Percentiles rank a stretch among this genome's conserved stretches.
These are phyloP conservation scores for Boletus reticuloceps DNA, from an alignment of 768 basidiomycete species.

Conservation along the genomic window DNA sequence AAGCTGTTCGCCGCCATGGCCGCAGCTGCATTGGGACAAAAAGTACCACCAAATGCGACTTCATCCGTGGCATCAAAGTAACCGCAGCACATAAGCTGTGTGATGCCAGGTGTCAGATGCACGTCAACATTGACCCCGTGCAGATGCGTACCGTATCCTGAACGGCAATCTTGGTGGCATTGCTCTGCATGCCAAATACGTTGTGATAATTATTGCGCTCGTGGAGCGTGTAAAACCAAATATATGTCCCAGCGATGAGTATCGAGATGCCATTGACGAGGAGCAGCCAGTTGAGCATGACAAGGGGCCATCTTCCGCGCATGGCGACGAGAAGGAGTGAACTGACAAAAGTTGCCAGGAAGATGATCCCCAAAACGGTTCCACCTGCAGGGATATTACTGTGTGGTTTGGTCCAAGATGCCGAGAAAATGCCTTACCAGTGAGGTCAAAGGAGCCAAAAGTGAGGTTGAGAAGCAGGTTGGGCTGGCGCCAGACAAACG, in stretches of 20 bases:
- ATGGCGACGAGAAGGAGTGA: conserved; percentile 73
- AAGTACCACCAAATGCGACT: conserved; percentile 57
- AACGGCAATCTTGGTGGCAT: conserved; percentile 49
- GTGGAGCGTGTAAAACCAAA: conserved; percentile 81
- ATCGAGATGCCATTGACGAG: conserved; percentile 60
- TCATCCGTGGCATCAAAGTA: conserved; percentile 69
- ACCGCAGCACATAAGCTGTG: conserved; percentile 80
- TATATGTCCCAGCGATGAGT: conserved; percentile 61
- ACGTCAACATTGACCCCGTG: not conserved
- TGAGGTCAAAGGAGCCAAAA: conserved; percentile 54
- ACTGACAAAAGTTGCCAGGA: conserved; percentile 65
- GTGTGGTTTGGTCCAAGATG: not conserved
- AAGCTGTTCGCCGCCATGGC: conserved; percentile 44
- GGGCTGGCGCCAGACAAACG: conserved; percentile 66
- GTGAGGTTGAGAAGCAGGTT: conserved; percentile 76
- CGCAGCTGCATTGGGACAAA: conserved; percentile 49
- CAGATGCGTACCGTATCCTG: conserved; percentile 65
- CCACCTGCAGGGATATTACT: conserved; percentile 49
- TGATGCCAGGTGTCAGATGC: not conserved
- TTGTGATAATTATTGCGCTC: conserved; percentile 66
- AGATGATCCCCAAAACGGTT: conserved; percentile 59
- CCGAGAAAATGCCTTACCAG: conserved; percentile 42
- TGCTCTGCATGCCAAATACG: conserved; percentile 49
- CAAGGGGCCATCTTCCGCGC: conserved; percentile 65
- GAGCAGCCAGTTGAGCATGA: conserved; percentile 74